Base-by-base conservation (phyloP, 116 monocot species). In the Dioscorea cayenensis region DNA sequence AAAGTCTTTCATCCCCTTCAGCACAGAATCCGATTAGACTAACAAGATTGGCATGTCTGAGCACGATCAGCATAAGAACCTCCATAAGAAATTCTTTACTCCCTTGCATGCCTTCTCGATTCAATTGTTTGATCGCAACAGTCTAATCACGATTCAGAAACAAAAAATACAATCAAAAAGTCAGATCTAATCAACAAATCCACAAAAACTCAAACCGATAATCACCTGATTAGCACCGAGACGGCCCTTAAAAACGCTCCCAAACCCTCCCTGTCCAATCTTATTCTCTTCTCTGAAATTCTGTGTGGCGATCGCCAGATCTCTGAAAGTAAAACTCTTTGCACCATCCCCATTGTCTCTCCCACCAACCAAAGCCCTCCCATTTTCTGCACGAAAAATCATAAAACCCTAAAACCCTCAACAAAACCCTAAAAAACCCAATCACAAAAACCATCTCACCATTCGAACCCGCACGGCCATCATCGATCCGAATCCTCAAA, bases 81-180 rank as follows among this genome's bases (percentile, higher is more conserved):
- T 94, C 94, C 13, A 94, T 85, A 6, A 94, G 75, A 66, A 90
- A 94, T 72, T 94, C 94, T 13, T 82, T 82, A 66, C 78, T 87
- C 36, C 94, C 94, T 58, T 94, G 90, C 32, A 79, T 36, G 9
- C 87, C 90, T 3, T 85, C 80, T 0, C 74, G 72, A 63, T 88
- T 88, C n/a, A 94, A 76, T 66, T 90, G 94, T 62, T 94, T 94
- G 60, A 94, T 88, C 7, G 90, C 94, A 65, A 90, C 94, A 36
- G 78, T 66, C 93, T 89, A 61, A 32, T 32, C 2, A 32, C 4
- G 32, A 32, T 32, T 32, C 32, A 32, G 28, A 19, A 38, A 67
- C 63, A 51, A 69, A n/a, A 65, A 80, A 68, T 17, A 23, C 43
- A 43, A 43, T 25, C 37, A 29, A 60, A 25, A 51, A 29, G 23